Base-by-base conservation (phyloP, 2,329 filamentous ascomycete species). In the Beauveria sp. region DNA sequence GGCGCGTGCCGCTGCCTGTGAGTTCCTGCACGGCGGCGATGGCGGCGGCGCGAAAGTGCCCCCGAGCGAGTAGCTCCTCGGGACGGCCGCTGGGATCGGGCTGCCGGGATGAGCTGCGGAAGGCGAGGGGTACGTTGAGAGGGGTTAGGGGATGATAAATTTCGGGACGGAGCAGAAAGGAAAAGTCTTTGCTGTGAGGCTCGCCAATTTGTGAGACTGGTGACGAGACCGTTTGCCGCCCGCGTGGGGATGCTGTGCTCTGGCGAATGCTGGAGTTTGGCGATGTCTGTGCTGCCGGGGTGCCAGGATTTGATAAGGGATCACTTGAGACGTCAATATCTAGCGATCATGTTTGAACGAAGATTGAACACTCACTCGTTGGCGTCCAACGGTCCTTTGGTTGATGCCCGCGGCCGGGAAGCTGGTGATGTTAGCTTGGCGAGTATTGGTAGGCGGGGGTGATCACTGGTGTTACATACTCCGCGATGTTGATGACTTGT, bases 41-140 rank as follows among this genome's bases (percentile, higher is more conserved):
- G 63, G 91, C 91, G 8, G 91, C 90, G 18, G 86, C 84, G 63
- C 92, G 85, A 75, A 93, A 97, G 71, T 94, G 88, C 55, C 92
- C 91, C 2, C 80, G 76, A 1, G 82, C 75, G 7, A 97, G 77
- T 3, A 97, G 84, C 2, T 82, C 80, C 20, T 84, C 77, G 34
- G 97, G 81, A 0, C 89, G 79, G 1, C 88, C 84, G 30, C 84
- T 80, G 0, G 84, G 76, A 1, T 79, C 72, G 1, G 90, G 87
- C 65, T 87, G 84, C 63, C 86, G 80, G 22, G 84, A 73, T 0
- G 90, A 83, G 64, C 84, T 83, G 63, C 90, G 85, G 72, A 96
- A 93, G 3, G 91, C 76, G 0, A 77, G 69, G 0, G 85, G 84
- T 14, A 86, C 73, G 64, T 81, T 79, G 50, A 85, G 80, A 18